Percentiles rank a stretch among this genome's conserved stretches.
phyloP scores from a whole-genome alignment of 106 monocot species.

The Alisma plantagoaquatica region DNA sequence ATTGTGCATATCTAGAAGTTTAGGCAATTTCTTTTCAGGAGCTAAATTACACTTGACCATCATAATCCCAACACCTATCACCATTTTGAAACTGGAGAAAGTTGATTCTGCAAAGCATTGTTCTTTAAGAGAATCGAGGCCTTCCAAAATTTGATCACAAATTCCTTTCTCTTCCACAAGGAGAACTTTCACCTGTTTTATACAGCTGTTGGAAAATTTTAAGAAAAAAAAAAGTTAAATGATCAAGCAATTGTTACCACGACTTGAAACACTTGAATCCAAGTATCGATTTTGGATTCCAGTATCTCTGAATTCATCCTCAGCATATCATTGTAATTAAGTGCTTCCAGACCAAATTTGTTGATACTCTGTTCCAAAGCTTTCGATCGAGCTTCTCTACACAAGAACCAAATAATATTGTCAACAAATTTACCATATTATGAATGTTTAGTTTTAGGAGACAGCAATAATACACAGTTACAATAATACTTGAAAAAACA shows the following conservation, averaged over 20 bases:
- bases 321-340: constrained; percentile 55
- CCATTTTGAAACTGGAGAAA: constrained; percentile 44
- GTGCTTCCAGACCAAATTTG: constrained; percentile 54
- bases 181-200: constrained; percentile 69
- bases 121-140: constrained; percentile 43
- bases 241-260: constrained; percentile 25
- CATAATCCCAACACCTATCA: constrained; percentile 81
- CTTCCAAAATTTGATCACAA: constrained; percentile 81
- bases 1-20: constrained; percentile 90
- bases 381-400: constrained; percentile 36
- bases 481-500: too few species aligned
- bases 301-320: constrained; percentile 57
- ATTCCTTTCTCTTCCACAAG: constrained; percentile 76
- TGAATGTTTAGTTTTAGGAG: too few species aligned
- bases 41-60: constrained; percentile 79
- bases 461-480: too few species aligned
- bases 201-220: not conserved
- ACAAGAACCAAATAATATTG: too few species aligned
- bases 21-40: constrained; percentile 80
- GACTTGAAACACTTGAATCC: constrained; percentile 61
- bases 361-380: constrained; percentile 47
- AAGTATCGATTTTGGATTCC: constrained; percentile 57
- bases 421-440: too few species aligned
- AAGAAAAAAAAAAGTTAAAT: not conserved
- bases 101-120: constrained; percentile 77